Percentiles rank a stretch among this genome's conserved stretches.
These are phyloP conservation scores for Lentithecium fluviatile DNA, from an alignment of 495 filamentous ascomycete species.

Conservation along the genomic window DNA sequence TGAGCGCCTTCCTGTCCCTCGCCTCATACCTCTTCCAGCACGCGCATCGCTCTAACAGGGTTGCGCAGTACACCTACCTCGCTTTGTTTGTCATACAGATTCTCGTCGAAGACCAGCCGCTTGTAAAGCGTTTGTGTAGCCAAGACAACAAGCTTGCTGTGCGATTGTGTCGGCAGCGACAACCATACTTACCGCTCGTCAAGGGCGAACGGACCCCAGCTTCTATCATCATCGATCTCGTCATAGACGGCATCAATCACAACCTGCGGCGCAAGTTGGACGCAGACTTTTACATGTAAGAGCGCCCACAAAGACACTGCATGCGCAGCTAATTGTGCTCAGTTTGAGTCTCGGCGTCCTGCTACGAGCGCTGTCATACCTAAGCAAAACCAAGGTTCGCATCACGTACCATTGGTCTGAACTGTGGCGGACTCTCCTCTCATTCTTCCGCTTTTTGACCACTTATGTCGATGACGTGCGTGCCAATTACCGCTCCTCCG, in stretches of 20 bases:
- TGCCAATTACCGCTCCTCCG: conserved; percentile 56
- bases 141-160: conserved; percentile 74
- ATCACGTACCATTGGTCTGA: conserved; percentile 88
- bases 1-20: conserved; percentile 80
- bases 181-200: conserved; percentile 79
- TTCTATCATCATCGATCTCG: conserved; percentile 75
- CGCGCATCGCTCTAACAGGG: conserved; percentile 76
- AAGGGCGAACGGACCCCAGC: conserved; percentile 68
- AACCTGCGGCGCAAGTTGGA: conserved; percentile 85
- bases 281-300: conserved; percentile 73
- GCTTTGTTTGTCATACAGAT: conserved; percentile 81
- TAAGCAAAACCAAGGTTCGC: conserved; percentile 65
- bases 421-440: conserved; percentile 85
- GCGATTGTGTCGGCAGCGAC: conserved; percentile 84
- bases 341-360: conserved; percentile 68
- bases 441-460: conserved; percentile 86
- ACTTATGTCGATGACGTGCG: conserved; percentile 77
- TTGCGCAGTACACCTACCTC: conserved; percentile 77
- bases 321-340: conserved; percentile 12
- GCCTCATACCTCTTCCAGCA: conserved; percentile 93
- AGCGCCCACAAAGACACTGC: background rate
- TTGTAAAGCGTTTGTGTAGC: conserved; percentile 82
- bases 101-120: conserved; percentile 77
- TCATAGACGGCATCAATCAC: conserved; percentile 89
- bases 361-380: conserved; percentile 76